phyloP scores from a whole-genome alignment of 2,329 filamentous ascomycete species.

The Alternaria sp. region DNA sequence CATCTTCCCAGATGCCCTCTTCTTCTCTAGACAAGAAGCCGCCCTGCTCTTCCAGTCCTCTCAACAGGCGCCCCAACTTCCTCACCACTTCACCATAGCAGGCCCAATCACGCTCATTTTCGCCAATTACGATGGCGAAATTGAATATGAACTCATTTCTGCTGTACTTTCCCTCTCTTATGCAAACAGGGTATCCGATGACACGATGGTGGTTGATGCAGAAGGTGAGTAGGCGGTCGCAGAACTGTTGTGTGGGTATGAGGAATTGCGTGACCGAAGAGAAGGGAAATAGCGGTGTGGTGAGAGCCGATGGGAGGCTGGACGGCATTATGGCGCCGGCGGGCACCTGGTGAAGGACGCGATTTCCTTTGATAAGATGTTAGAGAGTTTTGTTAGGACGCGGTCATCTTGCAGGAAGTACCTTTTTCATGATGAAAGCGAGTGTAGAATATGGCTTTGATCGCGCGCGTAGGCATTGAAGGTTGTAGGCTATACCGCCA shows the following conservation, averaged over 20 bases:
- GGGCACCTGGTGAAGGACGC: conserved; percentile 71
- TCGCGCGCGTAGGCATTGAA: conserved; percentile 53
- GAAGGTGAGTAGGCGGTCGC: conserved; percentile 86
- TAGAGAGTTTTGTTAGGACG: background rate
- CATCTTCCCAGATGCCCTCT: conserved; percentile 46
- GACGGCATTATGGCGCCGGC: conserved; percentile 63
- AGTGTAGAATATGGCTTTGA: conserved; percentile 72
- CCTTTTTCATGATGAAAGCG: conserved; percentile 68
- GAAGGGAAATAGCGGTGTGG: conserved; percentile 80
- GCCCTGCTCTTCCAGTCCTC: conserved; percentile 90
- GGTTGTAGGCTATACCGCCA: background rate
- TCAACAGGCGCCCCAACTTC: conserved; percentile 84
- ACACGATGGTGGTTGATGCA: conserved; percentile 79
- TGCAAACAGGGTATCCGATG: conserved; percentile 87
- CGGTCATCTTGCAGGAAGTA: conserved; percentile 10
- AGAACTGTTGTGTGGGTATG: conserved; percentile 93
- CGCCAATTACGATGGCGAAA: conserved; percentile 83
- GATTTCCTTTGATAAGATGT: conserved; percentile 59
- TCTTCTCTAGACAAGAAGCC: conserved; percentile 76
- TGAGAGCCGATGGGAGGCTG: conserved; percentile 54
- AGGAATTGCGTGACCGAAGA: conserved; percentile 88
- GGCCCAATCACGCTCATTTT: conserved; percentile 70
- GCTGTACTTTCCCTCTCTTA: conserved; percentile 78
- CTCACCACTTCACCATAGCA: conserved; percentile 86
- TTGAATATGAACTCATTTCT: conserved; percentile 99